Percentiles rank a stretch among this genome's conserved stretches.
phyloP scores from a whole-genome alignment of 2,329 filamentous ascomycete genomes.

The Microascus cirrosus region DNA sequence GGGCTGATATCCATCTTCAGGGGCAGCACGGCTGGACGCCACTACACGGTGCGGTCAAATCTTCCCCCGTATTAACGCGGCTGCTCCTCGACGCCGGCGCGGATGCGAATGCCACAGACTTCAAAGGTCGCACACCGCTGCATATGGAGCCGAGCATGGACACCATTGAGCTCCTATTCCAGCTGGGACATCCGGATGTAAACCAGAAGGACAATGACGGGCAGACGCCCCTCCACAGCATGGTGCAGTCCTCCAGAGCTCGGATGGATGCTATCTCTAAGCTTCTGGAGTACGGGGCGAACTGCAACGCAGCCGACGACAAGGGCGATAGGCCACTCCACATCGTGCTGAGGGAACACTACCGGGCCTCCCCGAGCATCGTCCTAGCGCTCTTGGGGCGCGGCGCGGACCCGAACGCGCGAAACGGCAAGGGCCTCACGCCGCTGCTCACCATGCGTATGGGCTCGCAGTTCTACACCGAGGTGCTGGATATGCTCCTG shows the following conservation, averaged over 20 bases:
- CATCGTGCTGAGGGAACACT: not conserved
- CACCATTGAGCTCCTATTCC: slow-evolving; percentile 12
- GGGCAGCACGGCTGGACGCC: slow-evolving; percentile 7
- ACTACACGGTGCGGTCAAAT: slow-evolving; percentile 8
- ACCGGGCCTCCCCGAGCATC: not conserved
- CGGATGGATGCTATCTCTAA: not conserved
- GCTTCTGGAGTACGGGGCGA: slow-evolving; percentile 9
- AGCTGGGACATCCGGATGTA: slow-evolving; percentile 12
- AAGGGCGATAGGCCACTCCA: slow-evolving; percentile 13
- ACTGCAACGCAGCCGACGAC: slow-evolving; percentile 10
- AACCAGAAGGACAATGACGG: slow-evolving; percentile 11
- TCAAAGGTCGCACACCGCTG: slow-evolving; percentile 9
- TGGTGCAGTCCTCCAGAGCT: not conserved
- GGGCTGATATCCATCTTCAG: slow-evolving; percentile 11
- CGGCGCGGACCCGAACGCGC: slow-evolving; percentile 12
- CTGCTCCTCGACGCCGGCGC: slow-evolving; percentile 13
- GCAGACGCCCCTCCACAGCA: slow-evolving; percentile 11
- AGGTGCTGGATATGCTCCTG: slow-evolving; percentile 6
- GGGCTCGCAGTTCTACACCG: rapidly evolving
- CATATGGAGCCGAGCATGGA: slow-evolving; percentile 5
- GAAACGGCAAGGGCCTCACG: slow-evolving; percentile 9
- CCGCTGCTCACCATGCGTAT: slow-evolving; percentile 6
- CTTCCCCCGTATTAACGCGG: slow-evolving; percentile 4
- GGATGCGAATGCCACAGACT: slow-evolving; percentile 10
- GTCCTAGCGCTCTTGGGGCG: slow-evolving; percentile 7